A percentile compares a stretch with the other conserved stretches of the same genome.
These are phyloP conservation scores for Penicillium soppii DNA, from an alignment of 495 filamentous ascomycete genomes.

Conservation along the genomic window DNA sequence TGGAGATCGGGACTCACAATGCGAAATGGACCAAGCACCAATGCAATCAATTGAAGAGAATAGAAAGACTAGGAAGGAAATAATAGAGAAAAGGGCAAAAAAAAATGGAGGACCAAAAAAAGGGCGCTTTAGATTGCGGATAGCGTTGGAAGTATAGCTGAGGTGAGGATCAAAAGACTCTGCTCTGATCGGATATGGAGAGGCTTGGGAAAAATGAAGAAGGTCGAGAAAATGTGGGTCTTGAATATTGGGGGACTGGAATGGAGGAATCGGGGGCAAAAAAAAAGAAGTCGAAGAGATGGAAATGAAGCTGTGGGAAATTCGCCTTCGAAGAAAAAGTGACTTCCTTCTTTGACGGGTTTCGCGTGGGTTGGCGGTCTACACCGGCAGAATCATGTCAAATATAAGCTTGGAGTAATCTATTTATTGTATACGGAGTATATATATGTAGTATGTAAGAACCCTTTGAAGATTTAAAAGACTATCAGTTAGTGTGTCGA, in stretches of 20 bases:
- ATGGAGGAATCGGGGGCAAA: conserved; percentile 6
- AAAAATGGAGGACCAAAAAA: conserved; percentile 8
- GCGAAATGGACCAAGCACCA: conserved; percentile 28
- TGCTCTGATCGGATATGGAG: conserved; percentile 19
- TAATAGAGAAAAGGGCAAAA: conserved; percentile 21
- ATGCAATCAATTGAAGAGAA: conserved; percentile 26
- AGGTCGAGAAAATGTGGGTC: conserved; percentile 11
- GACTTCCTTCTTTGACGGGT: conserved; percentile 30
- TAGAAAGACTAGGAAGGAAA: too few species aligned
- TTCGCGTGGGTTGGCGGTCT: conserved; percentile 25
- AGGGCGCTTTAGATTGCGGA: conserved; percentile 15
- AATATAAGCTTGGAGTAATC: too few species aligned
- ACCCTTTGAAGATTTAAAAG: too few species aligned
- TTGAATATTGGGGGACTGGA: conserved; percentile 6
- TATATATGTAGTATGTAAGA: too few species aligned
- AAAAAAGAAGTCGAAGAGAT: conserved; percentile 15
- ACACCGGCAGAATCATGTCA: conserved; percentile 32
- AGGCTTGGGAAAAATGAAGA: conserved; percentile 5
- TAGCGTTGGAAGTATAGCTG: conserved; percentile 23
- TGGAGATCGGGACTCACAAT: conserved; percentile 32
- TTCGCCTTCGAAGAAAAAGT: conserved; percentile 34
- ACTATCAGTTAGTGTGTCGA: too few species aligned
- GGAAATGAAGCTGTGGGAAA: conserved; percentile 29
- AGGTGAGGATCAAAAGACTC: conserved; percentile 24
- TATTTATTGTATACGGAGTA: too few species aligned